These are phyloP conservation scores for Nannizziopsis barbatae DNA, from an alignment of 2,329 filamentous ascomycete genomes.

Conservation along the genomic window DNA sequence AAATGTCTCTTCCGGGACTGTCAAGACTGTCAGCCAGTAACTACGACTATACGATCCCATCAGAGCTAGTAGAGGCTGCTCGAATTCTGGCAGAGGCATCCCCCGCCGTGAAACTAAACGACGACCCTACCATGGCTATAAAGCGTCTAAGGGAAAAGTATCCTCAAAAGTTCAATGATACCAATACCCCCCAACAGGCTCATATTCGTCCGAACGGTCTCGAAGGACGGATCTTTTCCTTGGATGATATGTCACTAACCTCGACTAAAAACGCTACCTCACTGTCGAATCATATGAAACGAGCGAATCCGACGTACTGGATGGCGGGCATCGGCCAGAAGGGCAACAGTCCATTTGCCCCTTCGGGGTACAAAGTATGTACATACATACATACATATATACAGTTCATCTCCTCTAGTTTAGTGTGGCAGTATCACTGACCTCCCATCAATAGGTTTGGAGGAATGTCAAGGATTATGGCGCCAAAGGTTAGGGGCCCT, in stretches of 20 bases:
- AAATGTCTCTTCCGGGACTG: no score
- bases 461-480: slow-evolving; percentile 69
- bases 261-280: not conserved
- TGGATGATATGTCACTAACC: not conserved
- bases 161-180: slow-evolving; percentile 20
- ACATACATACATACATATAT: no score
- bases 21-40: no score
- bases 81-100: no score
- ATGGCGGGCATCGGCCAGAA: slow-evolving; percentile 1
- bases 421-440: not conserved
- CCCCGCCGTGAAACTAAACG: no score
- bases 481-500: slow-evolving; percentile 30
- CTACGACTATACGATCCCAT: no score
- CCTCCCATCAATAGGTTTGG: slow-evolving; percentile 38
- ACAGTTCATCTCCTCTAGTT: no score
- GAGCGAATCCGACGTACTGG: not conserved
- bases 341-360: slow-evolving; percentile 7
- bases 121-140: no score
- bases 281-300: no score
- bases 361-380: slow-evolving; percentile 8
- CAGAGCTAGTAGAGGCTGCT: no score
- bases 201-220: slow-evolving; percentile 2
- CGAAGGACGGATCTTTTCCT: not conserved
- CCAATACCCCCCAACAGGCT: slow-evolving; percentile 38
- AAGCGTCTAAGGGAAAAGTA: no score